These are phyloP conservation scores for Xylaria castorea DNA, from an alignment of 495 filamentous ascomycete genomes.

Conservation along the genomic window DNA sequence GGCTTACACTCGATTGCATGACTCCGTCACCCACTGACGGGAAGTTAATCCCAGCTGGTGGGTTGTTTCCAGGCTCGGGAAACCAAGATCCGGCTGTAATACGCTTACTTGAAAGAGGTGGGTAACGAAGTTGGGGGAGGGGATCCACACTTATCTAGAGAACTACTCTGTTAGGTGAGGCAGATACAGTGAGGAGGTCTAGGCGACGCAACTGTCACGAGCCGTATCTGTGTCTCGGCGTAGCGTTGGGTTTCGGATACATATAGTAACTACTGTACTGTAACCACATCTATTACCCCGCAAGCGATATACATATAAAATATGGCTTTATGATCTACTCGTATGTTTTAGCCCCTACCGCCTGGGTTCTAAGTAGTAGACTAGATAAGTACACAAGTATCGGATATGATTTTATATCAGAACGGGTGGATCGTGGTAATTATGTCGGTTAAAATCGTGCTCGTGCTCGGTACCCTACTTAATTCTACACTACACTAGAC, in stretches of 20 bases:
- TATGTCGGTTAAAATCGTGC: neutral
- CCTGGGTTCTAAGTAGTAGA: neutral
- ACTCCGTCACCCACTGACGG: slow-evolving; percentile 1
- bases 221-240: slow-evolving; percentile 4
- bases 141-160: neutral
- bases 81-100: slow-evolving; percentile 21
- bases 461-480: neutral
- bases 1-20: slow-evolving; percentile 4
- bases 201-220: neutral
- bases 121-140: neutral
- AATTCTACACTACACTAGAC: no score
- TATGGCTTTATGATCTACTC: neutral
- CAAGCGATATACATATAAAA: slow-evolving; percentile 1
- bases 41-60: slow-evolving; percentile 16
- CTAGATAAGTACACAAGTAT: neutral
- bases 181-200: neutral
- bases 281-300: slow-evolving; percentile 5
- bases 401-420: neutral
- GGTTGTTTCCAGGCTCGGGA: slow-evolving; percentile 22
- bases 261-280: neutral
- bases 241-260: slow-evolving; percentile 10
- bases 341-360: slow-evolving; percentile 9
- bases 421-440: neutral
- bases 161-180: neutral
- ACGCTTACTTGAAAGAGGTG: slow-evolving; percentile 8